These are phyloP conservation scores for Leptographium procerum DNA, from an alignment of 2,329 filamentous ascomycete species.

Conservation along the genomic window DNA sequence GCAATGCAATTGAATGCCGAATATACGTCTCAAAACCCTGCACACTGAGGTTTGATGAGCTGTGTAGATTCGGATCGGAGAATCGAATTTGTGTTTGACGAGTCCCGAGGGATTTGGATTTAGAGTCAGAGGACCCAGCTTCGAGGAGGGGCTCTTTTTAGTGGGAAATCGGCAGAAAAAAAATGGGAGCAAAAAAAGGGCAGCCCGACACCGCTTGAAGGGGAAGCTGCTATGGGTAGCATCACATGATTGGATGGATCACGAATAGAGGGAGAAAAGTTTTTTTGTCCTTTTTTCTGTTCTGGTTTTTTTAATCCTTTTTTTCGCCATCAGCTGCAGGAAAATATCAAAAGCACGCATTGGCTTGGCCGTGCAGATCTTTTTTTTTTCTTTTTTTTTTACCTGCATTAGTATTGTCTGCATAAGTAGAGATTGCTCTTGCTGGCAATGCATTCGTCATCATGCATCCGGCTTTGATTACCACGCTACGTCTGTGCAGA, in stretches of 20 bases:
- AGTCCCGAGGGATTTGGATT: background rate
- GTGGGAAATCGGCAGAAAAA: background rate
- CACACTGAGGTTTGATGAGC: background rate
- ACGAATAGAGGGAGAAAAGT: background rate
- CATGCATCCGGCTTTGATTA: too few relatives aligned
- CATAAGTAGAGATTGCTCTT: too few relatives aligned
- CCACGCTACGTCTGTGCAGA: too few relatives aligned
- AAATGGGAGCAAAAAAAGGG: background rate
- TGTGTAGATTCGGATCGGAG: background rate
- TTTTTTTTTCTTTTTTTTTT: background rate
- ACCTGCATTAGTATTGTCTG: too few relatives aligned
- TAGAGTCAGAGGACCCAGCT: background rate
- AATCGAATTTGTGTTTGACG: background rate
- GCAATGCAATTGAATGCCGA: background rate
- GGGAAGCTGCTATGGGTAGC: background rate
- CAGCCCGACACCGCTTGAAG: conserved; percentile 6
- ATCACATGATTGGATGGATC: background rate
- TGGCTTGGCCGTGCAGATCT: background rate
- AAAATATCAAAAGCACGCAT: background rate
- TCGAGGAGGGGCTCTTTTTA: background rate
- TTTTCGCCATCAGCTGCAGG: background rate
- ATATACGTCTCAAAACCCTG: background rate
- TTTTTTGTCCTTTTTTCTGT: background rate
- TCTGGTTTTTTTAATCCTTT: background rate
- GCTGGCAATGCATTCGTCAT: too few relatives aligned